These are phyloP conservation scores for Pichia sp. DNA, from an alignment of 1,139 yeast genomes.

Conservation along the genomic window DNA sequence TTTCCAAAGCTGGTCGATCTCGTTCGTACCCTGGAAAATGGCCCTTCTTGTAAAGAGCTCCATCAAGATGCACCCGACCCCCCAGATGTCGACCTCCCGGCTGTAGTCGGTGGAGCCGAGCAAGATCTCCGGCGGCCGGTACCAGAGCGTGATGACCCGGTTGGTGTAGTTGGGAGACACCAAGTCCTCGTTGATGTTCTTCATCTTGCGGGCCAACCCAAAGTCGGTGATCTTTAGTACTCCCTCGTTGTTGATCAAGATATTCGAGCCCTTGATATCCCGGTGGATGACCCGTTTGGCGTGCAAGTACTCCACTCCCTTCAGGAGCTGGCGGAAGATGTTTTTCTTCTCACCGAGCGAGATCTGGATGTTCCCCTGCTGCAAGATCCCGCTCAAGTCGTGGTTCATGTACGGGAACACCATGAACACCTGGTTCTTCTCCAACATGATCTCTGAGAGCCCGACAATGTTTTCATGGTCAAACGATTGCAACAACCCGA, in stretches of 20 bases:
- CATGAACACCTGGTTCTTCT: conserved; percentile 76
- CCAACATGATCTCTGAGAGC: conserved; percentile 86
- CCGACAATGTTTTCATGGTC: conserved; percentile 80
- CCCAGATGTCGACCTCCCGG: conserved; percentile 93
- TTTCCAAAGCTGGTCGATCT: conserved; percentile 71
- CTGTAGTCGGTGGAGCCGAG: conserved; percentile 90
- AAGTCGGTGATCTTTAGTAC: conserved; percentile 84
- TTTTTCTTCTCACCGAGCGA: conserved; percentile 69
- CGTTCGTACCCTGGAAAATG: conserved; percentile 83
- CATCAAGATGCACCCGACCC: conserved; percentile 84
- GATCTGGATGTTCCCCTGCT: conserved; percentile 67
- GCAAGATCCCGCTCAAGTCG: conserved; percentile 81
- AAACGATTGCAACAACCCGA: conserved; percentile 79
- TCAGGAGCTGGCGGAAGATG: conserved; percentile 69
- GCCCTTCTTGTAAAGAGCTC: conserved; percentile 77
- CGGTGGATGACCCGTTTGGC: conserved; percentile 77
- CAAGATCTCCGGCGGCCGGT: conserved; percentile 90
- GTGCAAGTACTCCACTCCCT: conserved; percentile 81
- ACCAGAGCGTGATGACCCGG: conserved; percentile 94
- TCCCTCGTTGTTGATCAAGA: conserved; percentile 70
- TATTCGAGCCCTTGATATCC: conserved; percentile 92
- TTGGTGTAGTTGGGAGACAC: conserved; percentile 79
- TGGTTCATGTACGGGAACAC: conserved; percentile 91
- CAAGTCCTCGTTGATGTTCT: conserved; percentile 44
- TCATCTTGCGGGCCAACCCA: conserved; percentile 85